phyloP scores from a whole-genome alignment of 768 basidiomycete species.

The Pisolithus albus region DNA sequence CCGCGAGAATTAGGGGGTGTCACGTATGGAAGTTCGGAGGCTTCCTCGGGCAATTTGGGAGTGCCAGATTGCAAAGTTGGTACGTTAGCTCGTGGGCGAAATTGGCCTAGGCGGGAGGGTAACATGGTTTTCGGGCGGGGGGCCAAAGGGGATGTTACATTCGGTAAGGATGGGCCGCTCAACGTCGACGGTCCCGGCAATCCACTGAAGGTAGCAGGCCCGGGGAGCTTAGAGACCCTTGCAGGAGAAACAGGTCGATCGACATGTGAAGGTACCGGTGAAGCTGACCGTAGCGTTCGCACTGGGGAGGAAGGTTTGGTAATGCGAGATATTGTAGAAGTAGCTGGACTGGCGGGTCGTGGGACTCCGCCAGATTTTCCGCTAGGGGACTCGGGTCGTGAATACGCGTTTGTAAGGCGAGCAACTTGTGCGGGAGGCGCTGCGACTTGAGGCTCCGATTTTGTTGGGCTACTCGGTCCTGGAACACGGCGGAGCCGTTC shows the following conservation, averaged over 20 bases:
- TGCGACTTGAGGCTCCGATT: conserved; percentile 34
- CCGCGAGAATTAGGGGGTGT: conserved; percentile 13
- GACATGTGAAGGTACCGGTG: conserved; percentile 32
- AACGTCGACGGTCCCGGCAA: conserved; percentile 8
- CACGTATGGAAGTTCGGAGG: conserved; percentile 27
- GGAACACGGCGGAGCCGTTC: conserved; percentile 81
- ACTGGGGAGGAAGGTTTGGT: conserved; percentile 39
- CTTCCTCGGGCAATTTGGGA: conserved; percentile 19
- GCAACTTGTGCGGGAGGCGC: conserved; percentile 43
- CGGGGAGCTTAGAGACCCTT: conserved; percentile 39
- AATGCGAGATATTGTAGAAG: conserved; percentile 33
- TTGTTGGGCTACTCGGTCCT: conserved; percentile 47
- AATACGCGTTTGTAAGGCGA: conserved; percentile 40
- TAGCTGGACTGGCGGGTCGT: conserved; percentile 44
- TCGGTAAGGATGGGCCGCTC: conserved; percentile 22
- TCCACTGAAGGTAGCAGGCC: conserved; percentile 12
- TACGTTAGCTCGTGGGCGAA: conserved; percentile 41
- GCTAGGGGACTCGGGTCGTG: conserved; percentile 45
- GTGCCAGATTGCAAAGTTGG: conserved; percentile 18
- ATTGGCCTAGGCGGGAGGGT: conserved; percentile 69
- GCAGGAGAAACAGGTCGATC: conserved; percentile 47
- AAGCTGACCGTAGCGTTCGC: conserved; percentile 27
- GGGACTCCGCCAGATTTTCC: conserved; percentile 39
- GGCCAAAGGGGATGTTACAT: conserved; percentile 31
- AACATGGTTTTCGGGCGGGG: conserved; percentile 59